A percentile compares a stretch with the other conserved stretches of the same genome.
Evolutionary conservation across 768 basidiomycete genomes (phyloP).

Genomic region (Pisolithus albus): DNA sequence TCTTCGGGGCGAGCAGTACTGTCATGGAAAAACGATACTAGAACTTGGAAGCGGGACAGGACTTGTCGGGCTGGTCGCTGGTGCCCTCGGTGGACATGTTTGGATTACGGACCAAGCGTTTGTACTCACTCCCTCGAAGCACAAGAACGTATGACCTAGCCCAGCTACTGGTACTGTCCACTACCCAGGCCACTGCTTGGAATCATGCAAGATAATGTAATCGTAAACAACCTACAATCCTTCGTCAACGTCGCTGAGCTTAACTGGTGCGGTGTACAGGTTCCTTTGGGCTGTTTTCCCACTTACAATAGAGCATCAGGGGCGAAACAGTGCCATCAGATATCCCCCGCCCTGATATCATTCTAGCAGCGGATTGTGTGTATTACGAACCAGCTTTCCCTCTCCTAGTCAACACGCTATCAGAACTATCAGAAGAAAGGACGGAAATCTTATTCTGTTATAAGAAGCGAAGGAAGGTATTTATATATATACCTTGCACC

Average conservation of each 20-base stretch:
- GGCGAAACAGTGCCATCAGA: slow-evolving; percentile 48
- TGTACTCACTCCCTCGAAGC: slow-evolving; percentile 30
- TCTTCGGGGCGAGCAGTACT: slow-evolving; percentile 40
- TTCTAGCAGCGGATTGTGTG: slow-evolving; percentile 91
- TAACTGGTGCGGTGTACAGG: slow-evolving; percentile 57
- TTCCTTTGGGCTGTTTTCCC: background rate
- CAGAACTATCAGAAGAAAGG: slow-evolving; percentile 46
- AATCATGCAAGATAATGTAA: slow-evolving; percentile 73
- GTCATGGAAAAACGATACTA: slow-evolving; percentile 54
- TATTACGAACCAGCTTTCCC: slow-evolving; percentile 94
- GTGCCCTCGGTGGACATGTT: slow-evolving; percentile 56
- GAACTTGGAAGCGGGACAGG: slow-evolving; percentile 93
- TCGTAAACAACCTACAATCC: slow-evolving; percentile 51
- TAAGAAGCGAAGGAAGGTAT: slow-evolving; percentile 86
- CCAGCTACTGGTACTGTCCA: slow-evolving; percentile 1
- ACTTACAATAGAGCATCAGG: slow-evolving; percentile 37
- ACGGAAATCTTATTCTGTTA: slow-evolving; percentile 86
- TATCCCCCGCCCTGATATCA: slow-evolving; percentile 52
- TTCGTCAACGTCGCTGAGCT: slow-evolving; percentile 61
- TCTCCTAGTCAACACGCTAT: slow-evolving; percentile 73
- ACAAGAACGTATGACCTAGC: slow-evolving; percentile 8
- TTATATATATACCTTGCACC: background rate
- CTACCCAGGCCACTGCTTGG: slow-evolving; percentile 58
- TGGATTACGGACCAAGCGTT: slow-evolving; percentile 90
- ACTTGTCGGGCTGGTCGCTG: slow-evolving; percentile 83